These are phyloP conservation scores for Cutaneotrichosporon arboriforme DNA, from an alignment of 1,284 basidiomycete species.

Conservation along the genomic window DNA sequence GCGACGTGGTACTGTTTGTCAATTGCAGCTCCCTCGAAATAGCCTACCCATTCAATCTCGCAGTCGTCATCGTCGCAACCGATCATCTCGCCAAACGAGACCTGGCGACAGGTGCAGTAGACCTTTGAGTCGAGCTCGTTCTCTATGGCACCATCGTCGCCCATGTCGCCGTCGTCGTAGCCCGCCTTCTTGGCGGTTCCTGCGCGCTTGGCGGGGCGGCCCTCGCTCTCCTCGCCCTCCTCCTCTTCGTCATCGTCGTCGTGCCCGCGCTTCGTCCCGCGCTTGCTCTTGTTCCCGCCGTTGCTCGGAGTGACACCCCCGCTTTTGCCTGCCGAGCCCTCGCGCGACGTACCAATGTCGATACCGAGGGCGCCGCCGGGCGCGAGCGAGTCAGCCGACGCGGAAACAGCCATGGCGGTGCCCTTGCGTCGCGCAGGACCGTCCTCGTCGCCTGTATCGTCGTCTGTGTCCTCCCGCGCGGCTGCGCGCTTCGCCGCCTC, in stretches of 20 bases:
- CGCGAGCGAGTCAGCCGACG: constrained; percentile 27
- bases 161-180: constrained; percentile 38
- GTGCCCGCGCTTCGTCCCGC: constrained; percentile 26
- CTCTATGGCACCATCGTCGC: constrained; percentile 24
- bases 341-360: constrained; percentile 16
- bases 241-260: constrained; percentile 34
- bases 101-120: constrained; percentile 84
- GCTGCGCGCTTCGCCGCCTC: constrained; percentile 22
- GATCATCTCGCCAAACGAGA: constrained; percentile 84
- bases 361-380: constrained; percentile 16
- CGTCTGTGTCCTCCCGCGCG: constrained; percentile 32
- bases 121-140: constrained; percentile 60
- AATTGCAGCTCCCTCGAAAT: neutral
- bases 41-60: constrained; percentile 82
- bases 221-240: constrained; percentile 34
- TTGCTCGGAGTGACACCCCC: neutral
- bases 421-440: constrained; percentile 14
- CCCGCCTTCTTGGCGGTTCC: constrained; percentile 12
- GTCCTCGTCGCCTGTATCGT: constrained; percentile 27
- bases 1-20: constrained; percentile 71
- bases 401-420: constrained; percentile 20
- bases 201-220: constrained; percentile 17
- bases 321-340: constrained; percentile 13
- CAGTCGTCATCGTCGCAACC: constrained; percentile 88
- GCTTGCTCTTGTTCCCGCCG: constrained; percentile 3